Evolutionary conservation across 257 asterid genomes (phyloP).

Genomic region (Penstemon davidsonii): DNA sequence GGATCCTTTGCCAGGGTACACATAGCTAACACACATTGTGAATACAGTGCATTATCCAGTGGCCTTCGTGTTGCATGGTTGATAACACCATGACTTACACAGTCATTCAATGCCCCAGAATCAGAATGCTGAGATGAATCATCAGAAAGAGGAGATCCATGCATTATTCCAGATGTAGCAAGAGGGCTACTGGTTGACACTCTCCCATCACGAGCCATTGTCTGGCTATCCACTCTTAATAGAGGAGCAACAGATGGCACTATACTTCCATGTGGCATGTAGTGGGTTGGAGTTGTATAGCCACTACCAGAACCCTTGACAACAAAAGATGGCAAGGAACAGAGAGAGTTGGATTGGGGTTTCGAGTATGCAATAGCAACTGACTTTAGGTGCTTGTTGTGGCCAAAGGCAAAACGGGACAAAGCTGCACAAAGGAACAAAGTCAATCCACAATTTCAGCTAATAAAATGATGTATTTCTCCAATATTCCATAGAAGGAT

Average conservation of each 20-base stretch:
- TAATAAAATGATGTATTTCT: background rate
- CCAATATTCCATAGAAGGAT: background rate
- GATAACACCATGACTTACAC: constrained; percentile 69
- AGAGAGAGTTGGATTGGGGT: constrained; percentile 72
- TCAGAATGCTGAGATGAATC: constrained; percentile 96
- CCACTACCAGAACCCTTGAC: constrained; percentile 77
- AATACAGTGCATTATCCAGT: constrained; percentile 80
- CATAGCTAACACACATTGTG: constrained; percentile 86
- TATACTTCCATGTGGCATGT: constrained; percentile 67
- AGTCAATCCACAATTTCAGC: constrained; percentile 8
- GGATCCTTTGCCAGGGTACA: constrained; percentile 94
- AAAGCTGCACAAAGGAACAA: constrained; percentile 62
- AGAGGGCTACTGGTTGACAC: constrained; percentile 88
- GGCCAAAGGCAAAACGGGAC: constrained; percentile 97
- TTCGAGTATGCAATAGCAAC: constrained; percentile 90
- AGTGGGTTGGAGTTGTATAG: constrained; percentile 75
- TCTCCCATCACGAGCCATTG: constrained; percentile 77
- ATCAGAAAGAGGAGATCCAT: constrained; percentile 97
- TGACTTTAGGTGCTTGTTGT: constrained; percentile 85
- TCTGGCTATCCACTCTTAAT: constrained; percentile 55
- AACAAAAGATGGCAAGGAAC: constrained; percentile 79
- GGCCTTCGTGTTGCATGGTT: constrained; percentile 69
- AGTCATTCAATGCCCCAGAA: constrained; percentile 68
- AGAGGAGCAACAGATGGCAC: constrained; percentile 71
- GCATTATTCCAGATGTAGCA: constrained; percentile 80